Evolutionary conservation across 2,329 filamentous ascomycete genomes (phyloP), one percentile per base, ranked within the genome.

Genomic region (Laburnicola sp.): DNA sequence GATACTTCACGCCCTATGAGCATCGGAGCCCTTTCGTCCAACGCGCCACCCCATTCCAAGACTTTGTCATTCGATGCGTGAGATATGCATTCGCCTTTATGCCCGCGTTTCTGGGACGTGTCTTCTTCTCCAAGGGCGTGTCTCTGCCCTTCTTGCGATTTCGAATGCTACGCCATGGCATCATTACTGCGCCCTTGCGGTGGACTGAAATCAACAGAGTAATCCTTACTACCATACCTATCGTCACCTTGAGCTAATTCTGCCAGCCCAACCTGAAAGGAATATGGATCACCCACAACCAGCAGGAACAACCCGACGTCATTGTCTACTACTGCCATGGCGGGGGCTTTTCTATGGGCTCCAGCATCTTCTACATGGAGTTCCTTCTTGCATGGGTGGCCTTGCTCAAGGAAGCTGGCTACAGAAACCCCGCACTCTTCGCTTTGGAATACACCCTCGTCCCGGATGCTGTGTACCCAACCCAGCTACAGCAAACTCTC

Each of bases 281-380:
- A 2, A 73, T 93, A 3, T 93, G 88, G 85, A 82, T 91, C 42
- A 81, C 82, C 36, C 74, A 81, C 38, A 80, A 89, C 60, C 79
- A 82, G 11, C 76, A 79, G 34, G 74, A 78, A 42, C 77, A 81
- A 47, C 86, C 89, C 0, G 89, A 94, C 66, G 76, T 94, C 48
- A 85, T 91, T n/a, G 73, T 95, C 2, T 93, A 91, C 68, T 94
- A 94, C 68, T 82, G 83, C 35, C 90, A 95, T 68, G 90, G 88
- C 11, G 91, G 91, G 22, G 91, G 91, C 0, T 94, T 95, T 69
- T 83, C 84, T 5, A 89, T 95, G 86, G 91, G 90, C 2, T 91
- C 88, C 9, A 78, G 82, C 16, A 88, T 88, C 74, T 95, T 95
- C 71, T 95, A 95, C 69, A 81, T 73, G 63, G 91, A 95, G 64